Percentiles rank a stretch among this genome's conserved stretches.
phyloP scores from a whole-genome alignment of 228 moss, liverwort and hornwort species.

The Sphagnum fallax region DNA sequence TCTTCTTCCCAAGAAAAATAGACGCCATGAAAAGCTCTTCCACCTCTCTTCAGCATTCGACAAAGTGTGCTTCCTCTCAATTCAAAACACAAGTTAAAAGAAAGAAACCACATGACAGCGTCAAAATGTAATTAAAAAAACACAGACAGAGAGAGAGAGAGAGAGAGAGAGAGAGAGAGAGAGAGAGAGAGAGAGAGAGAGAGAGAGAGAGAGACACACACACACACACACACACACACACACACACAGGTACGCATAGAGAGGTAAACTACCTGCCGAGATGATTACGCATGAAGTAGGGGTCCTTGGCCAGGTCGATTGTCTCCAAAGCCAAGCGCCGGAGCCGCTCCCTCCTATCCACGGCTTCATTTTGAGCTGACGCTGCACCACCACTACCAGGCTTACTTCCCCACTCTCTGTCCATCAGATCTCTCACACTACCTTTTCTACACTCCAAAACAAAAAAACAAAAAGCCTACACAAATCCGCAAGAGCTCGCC shows the following conservation, averaged over 20 bases:
- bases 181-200: too few relatives aligned
- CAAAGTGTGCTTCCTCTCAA: background rate
- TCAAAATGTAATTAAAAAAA: background rate
- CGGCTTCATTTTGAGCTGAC: slow-evolving; percentile 90
- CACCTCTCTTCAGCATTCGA: background rate
- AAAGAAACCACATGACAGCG: too few relatives aligned
- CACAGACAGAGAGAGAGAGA: background rate
- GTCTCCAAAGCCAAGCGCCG: slow-evolving; percentile 92
- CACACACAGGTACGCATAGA: background rate
- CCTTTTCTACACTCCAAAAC: too few relatives aligned
- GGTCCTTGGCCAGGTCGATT: slow-evolving; percentile 93
- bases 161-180: background rate
- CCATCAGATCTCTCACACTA: slow-evolving; percentile 15
- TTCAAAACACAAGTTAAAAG: too few relatives aligned
- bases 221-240: background rate
- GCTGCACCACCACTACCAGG: slow-evolving; percentile 96
- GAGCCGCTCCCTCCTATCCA: slow-evolving; percentile 89
- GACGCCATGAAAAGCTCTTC: background rate
- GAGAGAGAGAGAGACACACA: too few relatives aligned
- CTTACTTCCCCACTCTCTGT: slow-evolving; percentile 85
- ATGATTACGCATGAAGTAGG: slow-evolving; percentile 97
- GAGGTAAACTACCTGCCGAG: slow-evolving; percentile 58
- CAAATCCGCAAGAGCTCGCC: too few relatives aligned
- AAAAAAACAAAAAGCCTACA: too few relatives aligned
- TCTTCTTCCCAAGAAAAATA: too few relatives aligned